These are phyloP conservation scores for Xylaria telfairii DNA, from an alignment of 495 filamentous ascomycete genomes.

Conservation along the genomic window DNA sequence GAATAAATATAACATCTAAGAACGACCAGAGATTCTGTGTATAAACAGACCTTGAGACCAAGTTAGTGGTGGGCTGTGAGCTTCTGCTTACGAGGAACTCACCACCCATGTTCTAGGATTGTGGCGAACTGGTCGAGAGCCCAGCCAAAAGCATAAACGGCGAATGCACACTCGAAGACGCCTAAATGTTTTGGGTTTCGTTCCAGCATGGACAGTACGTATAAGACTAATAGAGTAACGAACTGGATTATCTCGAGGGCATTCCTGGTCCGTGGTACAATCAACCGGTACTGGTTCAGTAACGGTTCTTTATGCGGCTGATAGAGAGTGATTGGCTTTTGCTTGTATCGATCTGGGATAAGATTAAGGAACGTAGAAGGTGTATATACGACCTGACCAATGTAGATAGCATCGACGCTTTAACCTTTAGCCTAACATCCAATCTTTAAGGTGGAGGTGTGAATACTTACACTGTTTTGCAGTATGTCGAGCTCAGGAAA, in stretches of 20 bases:
- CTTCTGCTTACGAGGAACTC: slow-evolving; percentile 14
- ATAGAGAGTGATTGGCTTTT: slow-evolving; percentile 72
- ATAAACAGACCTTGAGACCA: slow-evolving; percentile 66
- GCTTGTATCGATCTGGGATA: slow-evolving; percentile 76
- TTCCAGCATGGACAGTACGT: slow-evolving; percentile 67
- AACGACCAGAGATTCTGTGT: slow-evolving; percentile 83
- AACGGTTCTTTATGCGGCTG: slow-evolving; percentile 67
- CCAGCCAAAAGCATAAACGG: slow-evolving; percentile 73
- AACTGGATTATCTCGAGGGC: slow-evolving; percentile 72
- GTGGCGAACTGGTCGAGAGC: slow-evolving; percentile 74
- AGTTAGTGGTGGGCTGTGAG: background rate
- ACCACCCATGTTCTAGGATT: slow-evolving; percentile 74
- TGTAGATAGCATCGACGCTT: slow-evolving; percentile 70
- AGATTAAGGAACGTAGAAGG: slow-evolving; percentile 73
- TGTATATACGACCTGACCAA: slow-evolving; percentile 71
- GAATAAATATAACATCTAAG: slow-evolving; percentile 70
- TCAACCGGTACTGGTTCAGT: slow-evolving; percentile 76
- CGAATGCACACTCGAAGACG: slow-evolving; percentile 63
- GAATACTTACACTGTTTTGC: slow-evolving; percentile 62
- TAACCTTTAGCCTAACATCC: slow-evolving; percentile 17
- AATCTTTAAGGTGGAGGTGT: background rate
- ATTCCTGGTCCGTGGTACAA: slow-evolving; percentile 73
- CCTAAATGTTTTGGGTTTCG: slow-evolving; percentile 57
- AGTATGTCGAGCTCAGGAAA: slow-evolving; percentile 71
- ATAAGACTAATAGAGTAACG: slow-evolving; percentile 63